Evolutionary conservation across 306 rosid species (phyloP).

Genomic region (Acacia acuminata): DNA sequence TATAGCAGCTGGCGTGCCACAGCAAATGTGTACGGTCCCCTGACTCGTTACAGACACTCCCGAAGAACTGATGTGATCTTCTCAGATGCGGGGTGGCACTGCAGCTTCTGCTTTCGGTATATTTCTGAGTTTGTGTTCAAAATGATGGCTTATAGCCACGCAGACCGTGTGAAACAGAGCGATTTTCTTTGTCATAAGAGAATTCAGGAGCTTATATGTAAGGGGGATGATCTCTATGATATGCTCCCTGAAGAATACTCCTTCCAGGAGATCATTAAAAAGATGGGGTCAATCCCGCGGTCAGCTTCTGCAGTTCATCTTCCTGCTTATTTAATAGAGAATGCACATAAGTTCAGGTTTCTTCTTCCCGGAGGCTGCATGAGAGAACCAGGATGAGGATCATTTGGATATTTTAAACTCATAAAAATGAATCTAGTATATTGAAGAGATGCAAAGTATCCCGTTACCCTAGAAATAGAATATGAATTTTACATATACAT

Average conservation of each 20-base stretch:
- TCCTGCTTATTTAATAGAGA: slow-evolving; percentile 75
- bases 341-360: slow-evolving; percentile 73
- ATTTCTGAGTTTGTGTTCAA: slow-evolving; percentile 80
- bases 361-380: slow-evolving; percentile 97
- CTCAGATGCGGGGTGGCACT: slow-evolving; percentile 95
- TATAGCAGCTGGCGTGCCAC: slow-evolving; percentile 93
- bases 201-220: slow-evolving; percentile 74
- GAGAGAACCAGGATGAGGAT: slow-evolving; percentile 44
- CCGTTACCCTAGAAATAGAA: not conserved
- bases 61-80: slow-evolving; percentile 59
- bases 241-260: slow-evolving; percentile 93
- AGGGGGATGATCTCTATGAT: slow-evolving; percentile 73
- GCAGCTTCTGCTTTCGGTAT: slow-evolving; percentile 81
- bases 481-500: not conserved
- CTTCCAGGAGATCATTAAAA: slow-evolving; percentile 73
- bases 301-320: slow-evolving; percentile 89
- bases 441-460: not conserved
- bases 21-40: slow-evolving; percentile 54
- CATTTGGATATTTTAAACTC: not conserved
- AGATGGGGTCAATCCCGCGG: slow-evolving; percentile 81
- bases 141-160: slow-evolving; percentile 94
- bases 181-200: slow-evolving; percentile 66
- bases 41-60: slow-evolving; percentile 63
- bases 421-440: not conserved
- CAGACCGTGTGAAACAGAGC: slow-evolving; percentile 69